Conservation (phyloP, 495 filamentous ascomycete species). For the Aspergillus wentii region DNA sequence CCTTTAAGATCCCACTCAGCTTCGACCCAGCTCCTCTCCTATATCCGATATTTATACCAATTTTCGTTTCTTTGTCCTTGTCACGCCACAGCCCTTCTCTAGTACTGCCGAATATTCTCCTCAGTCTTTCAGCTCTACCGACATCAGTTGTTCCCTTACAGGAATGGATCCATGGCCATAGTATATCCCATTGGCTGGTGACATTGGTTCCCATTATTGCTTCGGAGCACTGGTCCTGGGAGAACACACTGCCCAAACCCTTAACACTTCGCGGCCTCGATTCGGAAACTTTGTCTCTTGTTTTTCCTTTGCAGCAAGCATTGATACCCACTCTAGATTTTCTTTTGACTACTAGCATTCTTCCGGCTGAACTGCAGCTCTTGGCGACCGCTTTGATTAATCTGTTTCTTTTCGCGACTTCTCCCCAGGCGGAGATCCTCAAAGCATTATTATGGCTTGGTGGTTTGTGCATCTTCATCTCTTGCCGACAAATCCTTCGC, state of each 20-base stretch:
- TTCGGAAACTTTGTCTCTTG: slow-evolving; percentile 58
- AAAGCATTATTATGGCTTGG: slow-evolving; percentile 84
- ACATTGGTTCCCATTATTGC: slow-evolving; percentile 57
- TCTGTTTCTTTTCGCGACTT: slow-evolving; percentile 67
- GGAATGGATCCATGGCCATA: slow-evolving; percentile 47
- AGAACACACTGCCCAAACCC: slow-evolving; percentile 22
- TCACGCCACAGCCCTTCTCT: slow-evolving; percentile 47
- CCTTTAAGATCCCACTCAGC: slow-evolving; percentile 55
- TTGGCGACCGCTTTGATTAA: slow-evolving; percentile 80
- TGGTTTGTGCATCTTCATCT: slow-evolving; percentile 67
- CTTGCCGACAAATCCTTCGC: slow-evolving; percentile 69
- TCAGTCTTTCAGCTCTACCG: slow-evolving; percentile 76
- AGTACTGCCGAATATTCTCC: slow-evolving; percentile 72
- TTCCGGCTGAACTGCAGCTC: slow-evolving; percentile 81
- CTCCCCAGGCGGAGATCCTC: slow-evolving; percentile 81
- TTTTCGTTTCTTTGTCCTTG: slow-evolving; percentile 76
- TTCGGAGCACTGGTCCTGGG: slow-evolving; percentile 38
- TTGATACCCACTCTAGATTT: slow-evolving; percentile 68
- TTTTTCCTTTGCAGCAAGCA: slow-evolving; percentile 84
- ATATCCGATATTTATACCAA: slow-evolving; percentile 73
- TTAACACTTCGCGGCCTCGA: slow-evolving; percentile 40
- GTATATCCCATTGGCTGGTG: slow-evolving; percentile 67
- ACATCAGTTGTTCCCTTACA: slow-evolving; percentile 62
- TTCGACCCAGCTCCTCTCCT: slow-evolving; percentile 92
- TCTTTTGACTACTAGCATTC: slow-evolving; percentile 80